Evolutionary conservation across 305 asterid genomes (phyloP).

Genomic region (Fraxinus baroniana): DNA sequence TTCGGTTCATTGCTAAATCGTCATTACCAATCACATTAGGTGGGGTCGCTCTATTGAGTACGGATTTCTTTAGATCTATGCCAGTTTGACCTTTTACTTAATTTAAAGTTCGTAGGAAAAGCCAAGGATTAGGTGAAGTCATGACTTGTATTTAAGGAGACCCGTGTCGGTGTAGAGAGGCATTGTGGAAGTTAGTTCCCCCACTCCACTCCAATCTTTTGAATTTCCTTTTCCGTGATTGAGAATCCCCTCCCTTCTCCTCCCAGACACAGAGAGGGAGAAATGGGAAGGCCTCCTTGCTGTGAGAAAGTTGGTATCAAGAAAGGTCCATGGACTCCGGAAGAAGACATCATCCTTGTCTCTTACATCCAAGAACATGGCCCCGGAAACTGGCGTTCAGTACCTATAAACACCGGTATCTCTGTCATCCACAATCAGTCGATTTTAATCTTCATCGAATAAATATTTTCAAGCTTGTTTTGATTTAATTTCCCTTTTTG

Average conservation of each 20-base stretch:
- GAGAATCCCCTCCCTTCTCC: neutral
- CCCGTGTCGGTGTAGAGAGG: neutral
- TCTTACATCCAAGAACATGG: slow-evolving; percentile 29
- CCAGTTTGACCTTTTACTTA: neutral
- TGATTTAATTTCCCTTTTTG: neutral
- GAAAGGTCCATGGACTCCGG: slow-evolving; percentile 34
- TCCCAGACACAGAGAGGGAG: neutral
- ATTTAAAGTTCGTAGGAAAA: neutral
- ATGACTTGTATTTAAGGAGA: neutral
- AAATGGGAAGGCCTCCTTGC: slow-evolving; percentile 33
- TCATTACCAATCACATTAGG: neutral
- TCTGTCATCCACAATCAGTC: neutral
- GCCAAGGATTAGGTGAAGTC: neutral
- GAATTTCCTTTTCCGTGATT: neutral
- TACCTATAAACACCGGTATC: slow-evolving; percentile 24
- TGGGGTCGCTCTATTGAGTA: neutral
- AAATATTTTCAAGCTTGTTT: neutral
- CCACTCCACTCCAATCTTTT: neutral
- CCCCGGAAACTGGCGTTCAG: slow-evolving; percentile 29
- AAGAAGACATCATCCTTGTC: slow-evolving; percentile 29
- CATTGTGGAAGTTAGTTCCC: neutral
- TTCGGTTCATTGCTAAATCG: neutral
- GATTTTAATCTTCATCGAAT: neutral
- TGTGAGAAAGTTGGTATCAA: slow-evolving; percentile 29
- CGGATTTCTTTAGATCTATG: neutral